Evolutionary conservation across 768 basidiomycete genomes (phyloP), one percentile per base, ranked within the genome.

Genomic region (Naganishia friedmannii): DNA sequence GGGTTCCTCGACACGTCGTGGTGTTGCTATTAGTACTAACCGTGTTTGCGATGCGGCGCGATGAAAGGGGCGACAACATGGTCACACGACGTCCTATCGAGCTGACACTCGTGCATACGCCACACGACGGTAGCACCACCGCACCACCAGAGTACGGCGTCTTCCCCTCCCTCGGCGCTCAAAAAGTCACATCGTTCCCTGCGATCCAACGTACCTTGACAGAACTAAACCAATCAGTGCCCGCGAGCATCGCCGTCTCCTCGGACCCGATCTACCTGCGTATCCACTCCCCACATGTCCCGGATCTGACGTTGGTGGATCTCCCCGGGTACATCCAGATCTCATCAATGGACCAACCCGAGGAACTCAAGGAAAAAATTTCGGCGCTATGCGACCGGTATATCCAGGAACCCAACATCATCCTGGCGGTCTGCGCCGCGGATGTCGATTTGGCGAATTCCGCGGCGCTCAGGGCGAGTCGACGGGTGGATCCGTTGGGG

Each of bases 361-460:
- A 97, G 73, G 84, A 86, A 23, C 86, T 99, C 71, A 96, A 92
- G 79, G 92, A 95, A 77, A 95, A 97, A 81, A 95, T 99, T 72
- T 84, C 90, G 0, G 76, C 79, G 10, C 84, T 99, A 0, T 98
- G 96, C 82, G 96, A 97, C 68, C 91, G 89, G 78, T 99, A 99
- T 80, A 99, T 99, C 76, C 88, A 91, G n/a, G 93, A 97, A 79
- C 95, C 96, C n/a, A 99, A 99, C 81, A 93, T 99, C 81, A 90
- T 98, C 75, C 87, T 99, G n/a, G 95, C 96, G 5, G 92, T 99
- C 21, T 99, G 96, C 78, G 91, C 96, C 9, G 96, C 96, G 9
- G 94, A 99, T 79, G 96, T 99, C 67, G 96, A 99, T 83, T 86
- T 99, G 15, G 96, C 96, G 71, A 99, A 99, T 81, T 96, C 93